A percentile compares a stretch with the other conserved stretches of the same genome.
phyloP scores from a whole-genome alignment of 345 rosid species.

The Bruguiera sexangula region DNA sequence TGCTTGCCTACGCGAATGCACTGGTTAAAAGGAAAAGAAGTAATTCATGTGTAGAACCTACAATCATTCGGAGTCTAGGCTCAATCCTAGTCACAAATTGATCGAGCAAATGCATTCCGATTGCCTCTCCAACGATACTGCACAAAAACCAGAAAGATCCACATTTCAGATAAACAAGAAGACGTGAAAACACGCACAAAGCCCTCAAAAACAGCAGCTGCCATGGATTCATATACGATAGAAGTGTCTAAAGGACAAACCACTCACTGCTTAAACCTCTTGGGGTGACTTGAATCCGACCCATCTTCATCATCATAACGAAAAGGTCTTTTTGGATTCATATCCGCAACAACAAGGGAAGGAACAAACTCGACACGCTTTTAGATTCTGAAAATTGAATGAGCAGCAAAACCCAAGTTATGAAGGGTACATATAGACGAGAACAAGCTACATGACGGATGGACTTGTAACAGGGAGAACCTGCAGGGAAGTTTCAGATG shows the following conservation, averaged over 20 bases:
- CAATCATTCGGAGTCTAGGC: conserved; percentile 45
- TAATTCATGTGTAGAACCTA: conserved; percentile 18
- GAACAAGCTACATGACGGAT: not conserved
- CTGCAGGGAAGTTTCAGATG: not conserved
- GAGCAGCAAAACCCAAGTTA: not conserved
- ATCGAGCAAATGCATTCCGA: conserved; percentile 30
- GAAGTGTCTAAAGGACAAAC: not conserved
- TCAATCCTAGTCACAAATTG: conserved; percentile 40
- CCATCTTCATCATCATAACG: conserved; percentile 9
- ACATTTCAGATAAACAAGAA: no score
- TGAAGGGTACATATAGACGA: not conserved
- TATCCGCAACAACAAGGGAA: not conserved
- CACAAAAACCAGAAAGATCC: conserved; percentile 10
- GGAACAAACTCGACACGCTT: not conserved
- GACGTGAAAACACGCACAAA: not conserved
- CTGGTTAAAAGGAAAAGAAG: not conserved
- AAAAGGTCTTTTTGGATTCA: conserved; percentile 12
- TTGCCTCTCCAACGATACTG: conserved; percentile 43
- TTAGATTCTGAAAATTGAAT: not conserved
- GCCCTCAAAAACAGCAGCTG: conserved; percentile 1
- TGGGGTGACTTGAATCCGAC: not conserved
- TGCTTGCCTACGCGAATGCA: not conserved
- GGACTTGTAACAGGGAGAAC: not conserved
- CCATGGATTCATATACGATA: not conserved
- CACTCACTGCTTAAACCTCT: conserved; percentile 26